Conservation (phyloP, 83 land plant species). For the Diphasiastrum complanatum region DNA sequence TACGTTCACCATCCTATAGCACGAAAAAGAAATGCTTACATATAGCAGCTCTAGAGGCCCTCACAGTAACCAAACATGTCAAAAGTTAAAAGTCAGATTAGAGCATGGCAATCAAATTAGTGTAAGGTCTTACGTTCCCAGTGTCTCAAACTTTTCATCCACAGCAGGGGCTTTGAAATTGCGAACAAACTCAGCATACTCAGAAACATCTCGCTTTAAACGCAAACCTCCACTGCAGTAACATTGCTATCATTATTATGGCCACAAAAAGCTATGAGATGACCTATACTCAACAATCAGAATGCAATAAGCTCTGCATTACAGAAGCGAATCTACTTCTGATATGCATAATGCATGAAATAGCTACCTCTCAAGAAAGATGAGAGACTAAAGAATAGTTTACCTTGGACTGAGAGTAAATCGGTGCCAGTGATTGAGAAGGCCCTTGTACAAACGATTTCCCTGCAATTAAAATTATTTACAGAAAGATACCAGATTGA, state of each 20-base stretch:
- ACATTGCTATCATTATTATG: constrained; percentile 5
- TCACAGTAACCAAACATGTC: neutral
- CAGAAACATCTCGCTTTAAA: constrained; percentile 95
- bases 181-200: constrained; percentile 94
- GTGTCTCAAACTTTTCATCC: constrained; percentile 91
- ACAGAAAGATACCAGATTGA: too few species aligned
- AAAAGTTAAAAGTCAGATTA: neutral
- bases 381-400: neutral
- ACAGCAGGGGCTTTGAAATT: constrained; percentile 96
- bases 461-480: constrained; percentile 49
- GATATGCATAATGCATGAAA: constrained; percentile 1
- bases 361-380: neutral
- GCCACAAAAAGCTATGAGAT: constrained; percentile 1
- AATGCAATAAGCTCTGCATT: neutral
- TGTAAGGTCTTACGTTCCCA: constrained; percentile 85
- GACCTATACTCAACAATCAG: neutral
- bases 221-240: constrained; percentile 89
- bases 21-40: neutral
- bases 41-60: neutral
- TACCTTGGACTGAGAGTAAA: constrained; percentile 97
- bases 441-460: constrained; percentile 78
- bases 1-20: constrained; percentile 86
- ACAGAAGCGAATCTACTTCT: neutral
- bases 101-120: neutral
- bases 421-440: constrained; percentile 89